Base-by-base conservation (phyloP, 2,329 filamentous ascomycete genomes). In the Rhinocladiella similis region DNA sequence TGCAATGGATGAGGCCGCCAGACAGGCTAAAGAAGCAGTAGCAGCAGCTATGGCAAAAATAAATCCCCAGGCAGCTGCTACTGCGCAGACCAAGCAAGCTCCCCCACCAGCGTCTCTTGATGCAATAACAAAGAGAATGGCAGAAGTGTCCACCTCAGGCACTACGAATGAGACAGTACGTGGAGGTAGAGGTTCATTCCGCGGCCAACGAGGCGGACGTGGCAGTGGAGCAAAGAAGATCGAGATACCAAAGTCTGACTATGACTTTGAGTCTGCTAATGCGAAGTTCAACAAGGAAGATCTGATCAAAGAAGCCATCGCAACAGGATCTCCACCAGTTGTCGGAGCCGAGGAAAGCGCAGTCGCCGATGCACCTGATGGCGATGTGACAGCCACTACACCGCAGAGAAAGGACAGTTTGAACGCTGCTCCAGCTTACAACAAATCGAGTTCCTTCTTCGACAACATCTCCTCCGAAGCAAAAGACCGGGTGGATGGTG, bases 401-500 rank as follows among this genome's bases (percentile, higher is more conserved):
- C 68, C 73, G 7, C 46, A 53, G 22, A 57, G 63, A 38, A 65
- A 62, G 50, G 63, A 66, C 38, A 64, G 59, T 36, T 14, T 63
- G 5, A 27, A 60, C 27, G 68, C 72, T 18, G 59, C 65, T 7
- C 70, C 74, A 27, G 82, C 84, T 0, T 99, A 99, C 76, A 93
- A 97, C 78, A 96, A 91, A 75, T 82, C 86, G 4, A 85, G 78
- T 3, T 96, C 91, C 1, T 99, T 99, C 80, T 99, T 99, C 69
- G 94, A 99, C 75, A 97, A 99, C 73, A 97, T 99, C 63, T 96
- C 91, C 1, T 96, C 90, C 64, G 94, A 99, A 71, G 83, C 90
- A 60, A 95, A 89, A 72, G 94, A 99, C 63, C 85, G 94, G 42
- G 86, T 90, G 50, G 90, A 93, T 60, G 86, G 86, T 38, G 70